Base-by-base conservation (phyloP, 345 rosid species). In the Luvunga scandens region DNA sequence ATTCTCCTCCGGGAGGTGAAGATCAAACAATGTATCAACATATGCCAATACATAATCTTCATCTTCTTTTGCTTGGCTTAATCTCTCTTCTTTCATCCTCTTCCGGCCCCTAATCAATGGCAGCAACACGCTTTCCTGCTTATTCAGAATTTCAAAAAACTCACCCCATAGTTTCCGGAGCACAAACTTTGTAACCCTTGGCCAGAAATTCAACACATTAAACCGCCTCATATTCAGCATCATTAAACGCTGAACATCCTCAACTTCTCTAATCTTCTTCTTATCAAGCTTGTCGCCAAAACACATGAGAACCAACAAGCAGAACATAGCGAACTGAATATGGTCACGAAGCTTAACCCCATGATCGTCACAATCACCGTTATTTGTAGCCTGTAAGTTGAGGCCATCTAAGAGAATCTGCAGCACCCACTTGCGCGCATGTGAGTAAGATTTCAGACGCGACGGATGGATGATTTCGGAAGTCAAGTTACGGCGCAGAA, bases 351-450 rank as follows among this genome's bases (percentile, higher is more conserved):
- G 12, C 25, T 21, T 13, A 24, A 69, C 72, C 18, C 34, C 21
- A 25, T 16, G 16, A 42, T 55, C 33, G 7, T 16, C 56, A 24
- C 12, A 22, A 69, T 45, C 28, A 42, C 57, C 57, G 16, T 42
- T 42, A 24, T 24, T n/a, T 27, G 3, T 7, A 4, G 72, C 45
- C 72, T 42, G 57, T 12, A 28, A 45, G 4, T 53, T 27, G 38
- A 80, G 70, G 19, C 66, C 42, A 28, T 64, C 57, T 2, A 42
- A 48, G 56, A 80, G 75, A 42, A 69, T 69, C 16, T 75, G 36
- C 34, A 80, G 66, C 9, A 80, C 79, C 71, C 69, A 75, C n/a
- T 69, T 75, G 45, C 79, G 56, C 3, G 66, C 66, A 1, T 9
- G 66, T 16, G 66, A 27, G 66, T 27, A 62, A 1, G 66, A 62